Evolutionary conservation across 2,329 filamentous ascomycete species (phyloP).

Genomic region (Knoxdaviesia proteae): DNA sequence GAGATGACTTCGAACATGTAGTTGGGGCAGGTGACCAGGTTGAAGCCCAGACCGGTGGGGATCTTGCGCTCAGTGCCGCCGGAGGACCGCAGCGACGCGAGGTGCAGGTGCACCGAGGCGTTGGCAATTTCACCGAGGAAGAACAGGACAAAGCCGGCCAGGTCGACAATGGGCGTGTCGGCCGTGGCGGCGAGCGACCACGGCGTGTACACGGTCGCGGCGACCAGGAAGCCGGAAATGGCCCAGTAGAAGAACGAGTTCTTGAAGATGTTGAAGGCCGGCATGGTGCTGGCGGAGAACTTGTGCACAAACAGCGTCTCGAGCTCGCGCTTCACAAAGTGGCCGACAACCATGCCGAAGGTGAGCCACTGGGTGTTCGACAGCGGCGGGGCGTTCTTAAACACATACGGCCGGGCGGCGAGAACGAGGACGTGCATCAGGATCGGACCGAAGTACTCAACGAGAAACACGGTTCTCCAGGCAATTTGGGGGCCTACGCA

Average conservation of each 20-base stretch:
- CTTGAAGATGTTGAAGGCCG: constrained; percentile 72
- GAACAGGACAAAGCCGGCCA: constrained; percentile 51
- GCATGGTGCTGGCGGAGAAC: constrained; percentile 92
- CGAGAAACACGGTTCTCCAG: constrained; percentile 84
- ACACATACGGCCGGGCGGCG: constrained; percentile 46
- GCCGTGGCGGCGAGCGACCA: constrained; percentile 41
- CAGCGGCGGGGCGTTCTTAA: constrained; percentile 28
- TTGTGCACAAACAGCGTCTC: constrained; percentile 91
- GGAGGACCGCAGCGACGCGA: constrained; percentile 54
- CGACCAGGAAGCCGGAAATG: constrained; percentile 58
- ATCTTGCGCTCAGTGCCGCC: constrained; percentile 79
- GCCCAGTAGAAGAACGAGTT: constrained; percentile 93
- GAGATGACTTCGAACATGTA: constrained; percentile 84
- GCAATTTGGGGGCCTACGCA: constrained; percentile 59
- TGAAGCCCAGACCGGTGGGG: constrained; percentile 67
- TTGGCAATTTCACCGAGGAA: constrained; percentile 63
- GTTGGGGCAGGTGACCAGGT: constrained; percentile 82
- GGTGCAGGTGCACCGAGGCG: constrained; percentile 55
- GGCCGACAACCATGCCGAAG: constrained; percentile 52
- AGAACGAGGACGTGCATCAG: constrained; percentile 63
- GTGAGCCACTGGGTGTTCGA: constrained; percentile 50
- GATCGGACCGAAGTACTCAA: constrained; percentile 87
- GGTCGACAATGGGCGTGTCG: constrained; percentile 30
- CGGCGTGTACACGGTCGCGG: constrained; percentile 69
- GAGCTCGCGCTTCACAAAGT: constrained; percentile 88